Evolutionary conservation across 2,329 filamentous ascomycete genomes (phyloP).

Genomic region (Aspergillus thermomutatus): DNA sequence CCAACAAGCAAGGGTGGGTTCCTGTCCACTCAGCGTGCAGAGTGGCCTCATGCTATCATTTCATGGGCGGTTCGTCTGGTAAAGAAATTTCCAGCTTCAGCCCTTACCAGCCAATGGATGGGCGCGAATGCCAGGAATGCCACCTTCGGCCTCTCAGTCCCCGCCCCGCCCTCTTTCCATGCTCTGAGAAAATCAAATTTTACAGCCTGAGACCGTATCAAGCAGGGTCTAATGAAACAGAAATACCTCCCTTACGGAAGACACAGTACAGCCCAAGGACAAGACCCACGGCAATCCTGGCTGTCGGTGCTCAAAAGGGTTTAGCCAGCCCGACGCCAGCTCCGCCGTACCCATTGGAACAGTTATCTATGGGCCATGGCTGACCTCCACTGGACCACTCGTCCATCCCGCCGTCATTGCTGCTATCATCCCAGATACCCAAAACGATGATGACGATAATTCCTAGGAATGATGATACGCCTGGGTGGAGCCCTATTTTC

Average conservation of each 20-base stretch:
- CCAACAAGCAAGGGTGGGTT: slow-evolving; percentile 1
- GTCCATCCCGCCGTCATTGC: slow-evolving; percentile 2
- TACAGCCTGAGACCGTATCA: not conserved
- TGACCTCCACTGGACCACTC: no score
- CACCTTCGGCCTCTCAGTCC: not conserved
- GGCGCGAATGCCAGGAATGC: not conserved
- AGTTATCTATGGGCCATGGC: no score
- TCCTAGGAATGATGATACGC: slow-evolving; percentile 35
- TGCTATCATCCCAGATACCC: not conserved
- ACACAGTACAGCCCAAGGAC: not conserved
- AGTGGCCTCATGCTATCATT: slow-evolving; percentile 17
- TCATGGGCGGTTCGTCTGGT: slow-evolving; percentile 1
- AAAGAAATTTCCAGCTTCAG: not conserved
- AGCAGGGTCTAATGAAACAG: not conserved
- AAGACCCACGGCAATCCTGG: not conserved
- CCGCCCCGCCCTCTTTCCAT: not conserved
- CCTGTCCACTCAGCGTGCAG: slow-evolving; percentile 24
- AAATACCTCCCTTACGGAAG: not conserved
- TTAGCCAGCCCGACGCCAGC: not conserved
- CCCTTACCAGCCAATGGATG: not conserved
- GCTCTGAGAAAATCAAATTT: not conserved
- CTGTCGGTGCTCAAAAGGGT: not conserved
- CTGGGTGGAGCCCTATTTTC: slow-evolving; percentile 22
- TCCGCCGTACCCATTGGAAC: slow-evolving; percentile 12
- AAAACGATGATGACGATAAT: slow-evolving; percentile 35